Conservation (phyloP, 2,329 filamentous ascomycete genomes). For the Cucurbitaria berberidis region DNA sequence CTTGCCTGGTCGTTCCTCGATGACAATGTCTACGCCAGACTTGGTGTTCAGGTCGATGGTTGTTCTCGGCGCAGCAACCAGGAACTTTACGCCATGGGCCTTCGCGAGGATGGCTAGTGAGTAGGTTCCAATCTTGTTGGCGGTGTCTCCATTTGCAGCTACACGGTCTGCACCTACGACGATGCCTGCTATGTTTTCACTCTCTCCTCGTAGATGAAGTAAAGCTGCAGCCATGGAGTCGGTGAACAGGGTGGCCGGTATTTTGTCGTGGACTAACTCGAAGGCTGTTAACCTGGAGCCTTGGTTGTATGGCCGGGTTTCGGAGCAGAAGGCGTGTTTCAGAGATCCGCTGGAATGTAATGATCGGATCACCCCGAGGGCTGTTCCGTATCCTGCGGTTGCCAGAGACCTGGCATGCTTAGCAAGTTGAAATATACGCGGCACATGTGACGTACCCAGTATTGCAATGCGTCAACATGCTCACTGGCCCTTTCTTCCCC, state of each 20-base stretch:
- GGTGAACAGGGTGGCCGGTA: slow-evolving; percentile 89
- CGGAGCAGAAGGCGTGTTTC: slow-evolving; percentile 90
- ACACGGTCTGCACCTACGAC: slow-evolving; percentile 95
- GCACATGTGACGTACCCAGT: slow-evolving; percentile 68
- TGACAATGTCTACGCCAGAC: slow-evolving; percentile 80
- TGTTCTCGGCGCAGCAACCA: slow-evolving; percentile 92
- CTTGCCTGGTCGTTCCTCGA: slow-evolving; percentile 81
- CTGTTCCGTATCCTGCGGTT: slow-evolving; percentile 96
- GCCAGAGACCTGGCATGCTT: slow-evolving; percentile 73
- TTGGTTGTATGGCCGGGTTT: slow-evolving; percentile 97
- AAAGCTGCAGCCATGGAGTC: slow-evolving; percentile 96
- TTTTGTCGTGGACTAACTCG: slow-evolving; percentile 91
- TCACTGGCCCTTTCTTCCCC: slow-evolving; percentile 64
- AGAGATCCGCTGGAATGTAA: slow-evolving; percentile 71
- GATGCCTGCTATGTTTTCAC: slow-evolving; percentile 78
- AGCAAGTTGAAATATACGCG: slow-evolving; percentile 12
- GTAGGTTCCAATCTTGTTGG: slow-evolving; percentile 98
- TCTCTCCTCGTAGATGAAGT: slow-evolving; percentile 66
- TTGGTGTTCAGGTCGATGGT: slow-evolving; percentile 86
- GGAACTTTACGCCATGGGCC: slow-evolving; percentile 88
- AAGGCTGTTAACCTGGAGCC: slow-evolving; percentile 93
- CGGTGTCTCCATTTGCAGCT: slow-evolving; percentile 94
- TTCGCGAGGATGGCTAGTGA: slow-evolving; percentile 86
- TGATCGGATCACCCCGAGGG: slow-evolving; percentile 89
- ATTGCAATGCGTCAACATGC: slow-evolving; percentile 97